Conservation (phyloP, 371 early-diverging fungal species). For the Amoeboaphelidium protococcarum region DNA sequence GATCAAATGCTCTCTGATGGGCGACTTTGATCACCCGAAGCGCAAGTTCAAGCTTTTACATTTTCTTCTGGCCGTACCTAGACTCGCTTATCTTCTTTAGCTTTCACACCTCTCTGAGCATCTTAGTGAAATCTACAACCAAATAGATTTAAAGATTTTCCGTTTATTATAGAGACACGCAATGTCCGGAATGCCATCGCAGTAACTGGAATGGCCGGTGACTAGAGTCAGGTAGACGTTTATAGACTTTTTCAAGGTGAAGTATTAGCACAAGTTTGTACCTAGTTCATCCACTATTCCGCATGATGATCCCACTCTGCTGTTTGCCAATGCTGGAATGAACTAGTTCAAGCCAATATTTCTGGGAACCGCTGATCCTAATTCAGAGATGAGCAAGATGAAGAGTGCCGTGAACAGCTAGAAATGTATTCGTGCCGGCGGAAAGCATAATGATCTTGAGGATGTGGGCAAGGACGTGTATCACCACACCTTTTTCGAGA, state of each 20-base stretch:
- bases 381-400: constrained; percentile 61
- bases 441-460: constrained; percentile 99
- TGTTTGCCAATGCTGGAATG: constrained; percentile 99
- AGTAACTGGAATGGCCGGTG: too few species aligned
- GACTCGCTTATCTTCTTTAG: too few species aligned
- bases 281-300: constrained; percentile 86
- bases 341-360: constrained; percentile 98
- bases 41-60: too few species aligned
- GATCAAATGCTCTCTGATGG: too few species aligned
- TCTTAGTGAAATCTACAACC: too few species aligned
- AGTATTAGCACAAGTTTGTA: constrained; percentile 48
- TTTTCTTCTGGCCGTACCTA: too few species aligned
- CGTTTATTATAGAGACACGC: too few species aligned
- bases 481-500: constrained; percentile 99
- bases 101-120: too few species aligned
- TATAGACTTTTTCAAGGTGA: constrained; percentile 58
- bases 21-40: too few species aligned
- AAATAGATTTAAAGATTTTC: too few species aligned
- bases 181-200: too few species aligned
- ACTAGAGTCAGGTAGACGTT: constrained; percentile 64
- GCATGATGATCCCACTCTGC: constrained; percentile 85
- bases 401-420: constrained; percentile 87
- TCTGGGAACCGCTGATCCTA: constrained; percentile 78
- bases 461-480: constrained; percentile 99
- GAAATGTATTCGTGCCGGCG: constrained; percentile 98